Base-by-base conservation (phyloP, 2,329 filamentous ascomycete species). In the Fusarium sp. region DNA sequence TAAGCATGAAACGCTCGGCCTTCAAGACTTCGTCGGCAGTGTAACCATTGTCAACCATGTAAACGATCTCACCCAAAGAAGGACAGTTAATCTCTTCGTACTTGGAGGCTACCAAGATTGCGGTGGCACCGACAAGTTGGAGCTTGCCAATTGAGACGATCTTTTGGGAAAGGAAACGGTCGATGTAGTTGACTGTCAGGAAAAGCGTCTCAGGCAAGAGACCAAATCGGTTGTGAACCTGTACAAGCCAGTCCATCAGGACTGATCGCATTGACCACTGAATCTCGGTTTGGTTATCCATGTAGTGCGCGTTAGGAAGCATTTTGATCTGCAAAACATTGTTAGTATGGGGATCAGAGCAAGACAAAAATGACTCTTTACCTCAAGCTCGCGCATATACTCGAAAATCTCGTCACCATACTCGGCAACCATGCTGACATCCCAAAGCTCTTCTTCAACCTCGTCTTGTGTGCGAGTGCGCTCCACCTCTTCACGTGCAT, bases 41-140 rank as follows among this genome's bases (percentile, higher is more conserved):
- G 84, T 98, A 99, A 62, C 94, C 95, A 47, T 91, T 90, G 80
- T 99, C 96, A 44, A 99, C 96, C 96, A 99, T 98, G 86, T 96
- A 98, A 68, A 97, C 93, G 79, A 99, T 97, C 86, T 99, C 96
- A 70, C 93, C 90, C 28, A 99, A 91, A 2, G 96, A 97, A 30
- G 95, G 96, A 82, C 95, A 97, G 83, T 97, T 97, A 86, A 99
- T 98, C 85, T 99, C 96, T 83, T 99, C 96, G 80, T 98, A 99
- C 84, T 99, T 99, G 77, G 96, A 94, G 18, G 96, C 96, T 69
- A 99, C 92, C 78, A 98, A 95, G 75, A 99, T 93, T 32, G 96
- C 96, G 8, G 96, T 98, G 28, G 96, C 96, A 52, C 96, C 96
- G 58, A 98, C 96, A 21, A 99, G 90, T 85, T 99, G 96, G 50